Conservation (phyloP, 2,329 filamentous ascomycete genomes). For the Didymella segeticola region DNA sequence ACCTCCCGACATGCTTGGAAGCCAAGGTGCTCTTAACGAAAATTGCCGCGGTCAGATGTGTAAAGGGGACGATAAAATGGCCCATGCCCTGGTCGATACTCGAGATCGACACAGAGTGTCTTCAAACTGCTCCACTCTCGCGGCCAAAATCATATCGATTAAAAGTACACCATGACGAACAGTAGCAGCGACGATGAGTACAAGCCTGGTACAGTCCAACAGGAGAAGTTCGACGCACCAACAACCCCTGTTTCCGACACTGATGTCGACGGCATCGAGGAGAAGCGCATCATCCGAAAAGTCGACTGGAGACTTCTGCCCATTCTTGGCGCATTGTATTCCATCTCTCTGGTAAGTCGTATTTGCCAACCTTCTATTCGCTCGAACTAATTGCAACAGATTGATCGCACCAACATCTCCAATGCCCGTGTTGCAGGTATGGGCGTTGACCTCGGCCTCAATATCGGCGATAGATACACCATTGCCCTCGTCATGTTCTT, state of each 20-base stretch:
- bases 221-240: conserved; percentile 18
- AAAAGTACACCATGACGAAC: background rate
- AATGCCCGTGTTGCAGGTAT: conserved; percentile 39
- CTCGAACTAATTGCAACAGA: background rate
- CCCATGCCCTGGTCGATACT: background rate
- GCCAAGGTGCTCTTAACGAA: conserved; percentile 2
- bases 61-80: conserved; percentile 2
- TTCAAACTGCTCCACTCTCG: background rate
- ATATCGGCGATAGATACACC: conserved; percentile 33
- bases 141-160: too few relatives aligned
- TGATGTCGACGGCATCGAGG: conserved; percentile 24
- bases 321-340: conserved; percentile 49
- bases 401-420: conserved; percentile 20
- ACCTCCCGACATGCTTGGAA: conserved; percentile 8
- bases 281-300: conserved; percentile 34
- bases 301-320: conserved; percentile 50
- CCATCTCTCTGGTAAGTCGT: conserved; percentile 46
- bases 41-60: conserved; percentile 10
- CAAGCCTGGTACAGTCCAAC: conserved; percentile 12
- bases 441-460: conserved; percentile 29
- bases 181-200: conserved; percentile 24
- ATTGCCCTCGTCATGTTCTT: conserved; percentile 37
- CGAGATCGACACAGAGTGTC: background rate
- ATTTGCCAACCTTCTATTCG: conserved; percentile 9
- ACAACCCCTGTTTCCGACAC: background rate